A percentile compares a stretch with the other conserved stretches of the same genome.
These are phyloP conservation scores for Puccinia polysora DNA, from an alignment of 1,284 basidiomycete genomes.

Conservation along the genomic window DNA sequence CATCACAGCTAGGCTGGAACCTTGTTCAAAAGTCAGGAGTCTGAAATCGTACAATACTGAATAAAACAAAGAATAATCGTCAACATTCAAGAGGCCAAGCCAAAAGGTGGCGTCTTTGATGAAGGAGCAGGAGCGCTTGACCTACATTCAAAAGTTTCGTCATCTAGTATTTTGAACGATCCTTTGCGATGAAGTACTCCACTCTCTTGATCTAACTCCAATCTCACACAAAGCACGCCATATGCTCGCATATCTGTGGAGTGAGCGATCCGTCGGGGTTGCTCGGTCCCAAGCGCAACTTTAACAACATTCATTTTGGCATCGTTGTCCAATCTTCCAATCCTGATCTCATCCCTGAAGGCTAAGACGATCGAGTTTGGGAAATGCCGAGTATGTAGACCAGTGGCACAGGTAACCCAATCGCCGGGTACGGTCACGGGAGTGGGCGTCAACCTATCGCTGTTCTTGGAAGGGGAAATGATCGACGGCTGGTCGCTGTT, in stretches of 20 bases:
- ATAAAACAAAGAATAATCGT: neutral
- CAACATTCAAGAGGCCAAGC: neutral
- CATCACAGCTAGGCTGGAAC: slow-evolving; percentile 29
- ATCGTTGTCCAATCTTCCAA: slow-evolving; percentile 5
- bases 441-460: slow-evolving; percentile 5
- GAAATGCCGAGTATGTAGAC: neutral
- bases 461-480: neutral
- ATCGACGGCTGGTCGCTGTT: slow-evolving; percentile 15
- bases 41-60: slow-evolving; percentile 18
- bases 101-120: neutral
- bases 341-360: neutral
- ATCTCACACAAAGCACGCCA: slow-evolving; percentile 26
- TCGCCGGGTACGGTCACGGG: slow-evolving; percentile 7
- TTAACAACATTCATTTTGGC: slow-evolving; percentile 17
- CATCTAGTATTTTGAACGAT: slow-evolving; percentile 29
- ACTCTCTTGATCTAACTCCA: slow-evolving; percentile 16
- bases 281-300: slow-evolving; percentile 26
- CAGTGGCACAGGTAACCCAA: neutral
- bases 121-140: too few relatives aligned
- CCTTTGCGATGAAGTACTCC: slow-evolving; percentile 10
- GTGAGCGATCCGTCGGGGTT: slow-evolving; percentile 29
- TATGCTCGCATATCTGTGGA: slow-evolving; percentile 9
- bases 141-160: slow-evolving; percentile 37
- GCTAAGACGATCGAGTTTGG: slow-evolving; percentile 2
- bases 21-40: slow-evolving; percentile 22